Percentiles rank a stretch among this genome's conserved stretches.
Evolutionary conservation across 2,329 filamentous ascomycete genomes (phyloP).

Genomic region (Ophiostoma ulmi): DNA sequence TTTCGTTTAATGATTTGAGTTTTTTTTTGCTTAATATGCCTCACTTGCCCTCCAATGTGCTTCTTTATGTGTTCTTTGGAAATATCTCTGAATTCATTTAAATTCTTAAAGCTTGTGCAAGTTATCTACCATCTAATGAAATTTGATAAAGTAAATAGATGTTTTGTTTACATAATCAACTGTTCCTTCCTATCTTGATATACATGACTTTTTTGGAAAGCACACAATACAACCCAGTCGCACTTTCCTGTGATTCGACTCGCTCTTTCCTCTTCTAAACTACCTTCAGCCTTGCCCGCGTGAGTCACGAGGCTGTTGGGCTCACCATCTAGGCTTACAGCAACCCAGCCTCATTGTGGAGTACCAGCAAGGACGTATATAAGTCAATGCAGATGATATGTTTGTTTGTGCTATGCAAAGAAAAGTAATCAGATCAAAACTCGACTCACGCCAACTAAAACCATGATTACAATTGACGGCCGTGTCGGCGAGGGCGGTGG

Average conservation of each 20-base stretch:
- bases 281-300: not conserved
- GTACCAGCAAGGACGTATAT: not conserved
- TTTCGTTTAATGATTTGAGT: not conserved
- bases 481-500: constrained; percentile 57
- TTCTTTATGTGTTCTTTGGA: too few relatives aligned
- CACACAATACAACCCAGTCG: not conserved
- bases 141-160: too few relatives aligned
- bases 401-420: too few relatives aligned
- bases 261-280: not conserved
- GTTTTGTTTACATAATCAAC: too few relatives aligned
- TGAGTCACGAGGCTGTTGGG: not conserved
- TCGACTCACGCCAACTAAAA: not conserved
- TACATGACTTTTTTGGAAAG: too few relatives aligned
- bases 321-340: not conserved
- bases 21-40: too few relatives aligned
- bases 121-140: too few relatives aligned
- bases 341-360: not conserved
- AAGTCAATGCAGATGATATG: not conserved
- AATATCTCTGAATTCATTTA: too few relatives aligned
- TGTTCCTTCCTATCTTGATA: too few relatives aligned
- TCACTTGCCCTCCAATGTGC: too few relatives aligned
- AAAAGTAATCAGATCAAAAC: not conserved
- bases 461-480: constrained; percentile 48
- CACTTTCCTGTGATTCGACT: not conserved
- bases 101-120: too few relatives aligned